Conservation (phyloP, 2,329 filamentous ascomycete genomes). For the Fusarium sp. region DNA sequence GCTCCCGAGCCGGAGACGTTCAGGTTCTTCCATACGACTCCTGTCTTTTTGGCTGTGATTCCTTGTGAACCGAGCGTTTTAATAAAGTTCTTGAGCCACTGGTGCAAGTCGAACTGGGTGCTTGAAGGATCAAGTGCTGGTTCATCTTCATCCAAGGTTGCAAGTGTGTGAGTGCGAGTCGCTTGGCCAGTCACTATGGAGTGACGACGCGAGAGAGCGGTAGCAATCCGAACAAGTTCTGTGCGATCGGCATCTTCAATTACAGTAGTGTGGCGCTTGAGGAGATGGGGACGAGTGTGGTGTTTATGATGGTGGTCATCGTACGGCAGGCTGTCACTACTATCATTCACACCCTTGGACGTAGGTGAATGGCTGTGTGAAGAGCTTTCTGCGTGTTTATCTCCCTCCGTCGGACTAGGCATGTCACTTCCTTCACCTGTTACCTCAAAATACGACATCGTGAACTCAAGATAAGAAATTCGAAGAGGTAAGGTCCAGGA, state of each 20-base stretch:
- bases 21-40: slow-evolving; percentile 72
- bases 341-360: not conserved
- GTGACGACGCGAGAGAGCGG: slow-evolving; percentile 52
- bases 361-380: not conserved
- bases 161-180: slow-evolving; percentile 29
- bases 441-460: not conserved
- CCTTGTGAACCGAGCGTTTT: slow-evolving; percentile 64
- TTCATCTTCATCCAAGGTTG: slow-evolving; percentile 44
- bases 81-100: slow-evolving; percentile 56
- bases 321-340: not conserved
- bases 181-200: slow-evolving; percentile 40
- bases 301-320: not conserved
- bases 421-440: not conserved
- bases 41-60: slow-evolving; percentile 63
- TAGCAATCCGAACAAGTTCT: slow-evolving; percentile 55
- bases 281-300: not conserved
- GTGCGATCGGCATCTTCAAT: slow-evolving; percentile 50
- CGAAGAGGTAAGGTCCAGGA: too few relatives aligned
- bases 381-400: not conserved
- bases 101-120: slow-evolving; percentile 54
- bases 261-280: slow-evolving; percentile 15
- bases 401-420: not conserved
- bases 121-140: slow-evolving; percentile 53
- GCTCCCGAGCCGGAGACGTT: slow-evolving; percentile 74
- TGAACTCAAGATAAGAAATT: too few relatives aligned